Base-by-base conservation (phyloP, 2,329 filamentous ascomycete species). In the Fusarium ambrosium region DNA sequence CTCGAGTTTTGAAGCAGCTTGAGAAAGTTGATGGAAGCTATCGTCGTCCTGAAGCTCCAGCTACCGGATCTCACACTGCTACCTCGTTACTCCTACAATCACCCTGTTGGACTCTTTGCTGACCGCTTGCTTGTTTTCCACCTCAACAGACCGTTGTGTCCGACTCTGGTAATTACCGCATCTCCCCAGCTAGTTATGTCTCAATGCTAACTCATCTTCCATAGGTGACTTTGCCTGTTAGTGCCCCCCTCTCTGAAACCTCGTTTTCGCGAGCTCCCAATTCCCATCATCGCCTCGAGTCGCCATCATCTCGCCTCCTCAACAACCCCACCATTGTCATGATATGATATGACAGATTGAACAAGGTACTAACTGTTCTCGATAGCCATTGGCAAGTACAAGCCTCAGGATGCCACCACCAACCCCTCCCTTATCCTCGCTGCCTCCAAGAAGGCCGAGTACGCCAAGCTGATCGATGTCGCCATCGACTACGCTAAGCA, bases 321-420 rank as follows among this genome's bases (percentile, higher is more conserved):
- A 24, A 48, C 53, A 32, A 64, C 64, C 62, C 48, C 67, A 51
- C 62, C 58, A 72, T 66, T 48, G 59, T 68, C 29, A 68, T 62
- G 61, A 64, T 24, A 70, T 75, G 64, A 71, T 72, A 60, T 67
- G 41, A 69, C 64, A 61, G n/a, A 64, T 29, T 62, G 59, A 24
- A 53, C 45, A 43, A 55, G 27, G 76, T 72, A 72, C 80, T 82
- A 20, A 82, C 77, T 22, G 60, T 24, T 48, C 16, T n/a, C 16
- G 69, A 85, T 87, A 92, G 95, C 95, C 86, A 99, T 99, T 86
- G 95, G 90, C 89, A 98, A 98, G 90, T 99, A 99, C 92, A 97
- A 98, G 92, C 97, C 97, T 77, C 95, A 99, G 90, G 97, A 99
- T 94, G 97, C 97, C 83, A 99, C 97, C 85, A 99, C 97, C 89